Base-by-base conservation (phyloP, 163 green algal genomes). In the Scenedesmus sp. region DNA sequence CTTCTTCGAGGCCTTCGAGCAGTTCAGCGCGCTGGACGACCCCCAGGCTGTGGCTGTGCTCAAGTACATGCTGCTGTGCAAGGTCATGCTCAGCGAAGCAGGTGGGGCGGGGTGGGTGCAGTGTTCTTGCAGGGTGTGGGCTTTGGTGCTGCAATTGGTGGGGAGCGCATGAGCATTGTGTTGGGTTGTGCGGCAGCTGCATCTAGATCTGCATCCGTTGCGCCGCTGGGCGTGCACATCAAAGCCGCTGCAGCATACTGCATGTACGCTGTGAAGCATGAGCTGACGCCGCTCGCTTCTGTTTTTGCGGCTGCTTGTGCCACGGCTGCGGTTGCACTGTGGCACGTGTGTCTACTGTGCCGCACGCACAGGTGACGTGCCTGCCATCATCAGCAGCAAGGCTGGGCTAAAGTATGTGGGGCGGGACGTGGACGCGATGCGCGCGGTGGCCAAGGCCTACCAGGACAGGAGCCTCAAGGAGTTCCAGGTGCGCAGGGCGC, bases 11-110 rank as follows among this genome's bases (percentile, higher is more conserved):
- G 97, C 97, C 2, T 99, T 99, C 94, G 98, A 99, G 96, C 96
- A 97, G 90, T 95, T 98, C 54, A 97, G 88, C 55, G 93, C 95
- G 2, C 95, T 99, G 88, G 96, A 99, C 83, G 97, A 99, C 74
- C 91, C 95, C 1, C 96, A 96, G 74, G 98, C 98, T 0, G 94
- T 99, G 34, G 77, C 93, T 5, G 95, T 95, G 73, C 96, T 99
- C 74, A 99, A 99, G 96, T 99, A 99, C 96, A 99, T 99, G 98
- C 95, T 99, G 89, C 95, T 99, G 76, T 98, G 96, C 95, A 99
- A 99, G 94, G 94, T 99, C 52, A 99, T 99, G 98, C 93, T 96
- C 76, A 95, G 96, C 15, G 94, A 98, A 34, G 96, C 89, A 86
- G 89, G 90, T 91, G 57, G 34, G 89, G 2, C 55, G 60, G n/a